Conservation (phyloP, 805 yeast genomes). For the Alloascoidea hylecoeti region DNA sequence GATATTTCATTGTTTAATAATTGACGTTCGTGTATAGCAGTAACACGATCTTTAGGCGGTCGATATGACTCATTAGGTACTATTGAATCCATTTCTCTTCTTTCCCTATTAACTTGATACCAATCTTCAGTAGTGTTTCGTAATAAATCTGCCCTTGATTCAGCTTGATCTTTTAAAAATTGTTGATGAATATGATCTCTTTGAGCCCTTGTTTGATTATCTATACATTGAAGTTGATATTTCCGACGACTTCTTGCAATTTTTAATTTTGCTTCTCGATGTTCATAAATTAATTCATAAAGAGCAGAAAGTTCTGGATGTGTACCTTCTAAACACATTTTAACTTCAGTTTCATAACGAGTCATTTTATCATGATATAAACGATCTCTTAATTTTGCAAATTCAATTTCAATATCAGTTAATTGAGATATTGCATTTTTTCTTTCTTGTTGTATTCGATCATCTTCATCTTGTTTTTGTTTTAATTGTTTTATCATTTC, state of each 20-base stretch:
- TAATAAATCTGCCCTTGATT: conserved; percentile 50
- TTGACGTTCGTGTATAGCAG: conserved; percentile 53
- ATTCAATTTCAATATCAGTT: conserved; percentile 70
- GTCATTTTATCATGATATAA: conserved; percentile 73
- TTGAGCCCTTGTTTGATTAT: conserved; percentile 66
- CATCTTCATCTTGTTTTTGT: conserved; percentile 4
- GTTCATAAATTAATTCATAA: conserved; percentile 54
- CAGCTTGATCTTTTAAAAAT: conserved; percentile 52
- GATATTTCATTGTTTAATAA: conserved; percentile 58
- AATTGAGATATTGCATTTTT: conserved; percentile 57
- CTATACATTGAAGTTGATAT: conserved; percentile 65
- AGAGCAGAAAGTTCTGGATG: conserved; percentile 82
- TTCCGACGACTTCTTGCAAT: conserved; percentile 34
- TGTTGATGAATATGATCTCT: conserved; percentile 79
- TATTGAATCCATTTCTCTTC: conserved; percentile 64
- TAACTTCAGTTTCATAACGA: conserved; percentile 68
- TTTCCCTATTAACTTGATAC: conserved; percentile 85
- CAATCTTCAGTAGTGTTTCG: conserved; percentile 69
- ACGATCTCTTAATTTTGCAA: conserved; percentile 75
- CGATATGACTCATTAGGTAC: conserved; percentile 29
- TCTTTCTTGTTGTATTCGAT: conserved; percentile 26
- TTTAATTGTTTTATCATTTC: conserved; percentile 20
- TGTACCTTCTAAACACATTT: conserved; percentile 75
- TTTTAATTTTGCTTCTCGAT: conserved; percentile 55
- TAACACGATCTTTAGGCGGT: conserved; percentile 25